phyloP scores from a whole-genome alignment of 805 yeast species.

The Martiniozyma abietophila region DNA sequence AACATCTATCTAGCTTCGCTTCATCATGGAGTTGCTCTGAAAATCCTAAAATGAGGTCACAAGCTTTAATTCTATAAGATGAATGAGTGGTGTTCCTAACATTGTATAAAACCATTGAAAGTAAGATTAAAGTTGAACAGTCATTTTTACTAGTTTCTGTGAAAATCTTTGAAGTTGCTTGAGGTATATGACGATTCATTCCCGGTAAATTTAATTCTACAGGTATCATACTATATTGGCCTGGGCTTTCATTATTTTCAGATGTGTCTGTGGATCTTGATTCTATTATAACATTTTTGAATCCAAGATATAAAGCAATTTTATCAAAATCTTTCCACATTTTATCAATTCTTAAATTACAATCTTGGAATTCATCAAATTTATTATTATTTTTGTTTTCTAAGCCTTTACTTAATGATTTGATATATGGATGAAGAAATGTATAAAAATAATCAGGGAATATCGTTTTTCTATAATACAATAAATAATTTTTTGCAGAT shows the following conservation, averaged over 20 bases:
- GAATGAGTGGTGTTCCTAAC: constrained; percentile 54
- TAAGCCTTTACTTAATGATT: constrained; percentile 12
- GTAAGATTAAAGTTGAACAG: constrained; percentile 46
- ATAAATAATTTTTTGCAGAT: constrained; percentile 44
- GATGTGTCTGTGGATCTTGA: constrained; percentile 7
- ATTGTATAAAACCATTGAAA: constrained; percentile 50
- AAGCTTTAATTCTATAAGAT: constrained; percentile 52
- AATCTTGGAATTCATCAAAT: constrained; percentile 25
- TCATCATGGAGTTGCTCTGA: constrained; percentile 75
- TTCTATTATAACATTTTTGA: constrained; percentile 21
- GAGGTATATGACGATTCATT: constrained; percentile 37
- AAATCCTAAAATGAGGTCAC: constrained; percentile 67
- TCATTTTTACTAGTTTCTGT: constrained; percentile 21
- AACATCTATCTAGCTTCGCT: constrained; percentile 71
- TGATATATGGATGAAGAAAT: constrained; percentile 62
- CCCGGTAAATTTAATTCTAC: constrained; percentile 43
- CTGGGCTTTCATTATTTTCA: constrained; percentile 8
- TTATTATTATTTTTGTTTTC: not conserved
- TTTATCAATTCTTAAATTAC: constrained; percentile 50
- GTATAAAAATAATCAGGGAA: constrained; percentile 66
- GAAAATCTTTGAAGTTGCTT: constrained; percentile 26
- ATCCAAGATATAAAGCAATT: constrained; percentile 33
- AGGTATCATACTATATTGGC: constrained; percentile 25
- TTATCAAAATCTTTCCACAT: constrained; percentile 52
- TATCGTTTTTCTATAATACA: constrained; percentile 35